phyloP scores from a whole-genome alignment of 2,329 filamentous ascomycete genomes.

The Fusarium napiforme region DNA sequence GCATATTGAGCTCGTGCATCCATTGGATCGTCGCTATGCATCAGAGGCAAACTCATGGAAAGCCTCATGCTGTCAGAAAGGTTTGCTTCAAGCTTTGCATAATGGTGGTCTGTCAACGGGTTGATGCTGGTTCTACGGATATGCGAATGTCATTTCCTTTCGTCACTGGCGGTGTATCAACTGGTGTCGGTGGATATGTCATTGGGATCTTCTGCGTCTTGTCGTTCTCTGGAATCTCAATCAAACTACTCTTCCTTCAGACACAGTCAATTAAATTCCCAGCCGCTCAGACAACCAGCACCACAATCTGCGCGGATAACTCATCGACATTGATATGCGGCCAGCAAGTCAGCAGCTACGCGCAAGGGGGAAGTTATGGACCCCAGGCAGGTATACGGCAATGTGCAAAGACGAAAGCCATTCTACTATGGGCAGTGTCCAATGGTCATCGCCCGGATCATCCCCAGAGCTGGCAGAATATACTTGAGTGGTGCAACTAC shows the following conservation, averaged over 20 bases:
- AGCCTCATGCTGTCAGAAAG: neutral
- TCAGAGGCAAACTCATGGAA: neutral
- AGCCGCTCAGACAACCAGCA: neutral
- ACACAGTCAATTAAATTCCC: fast-evolving
- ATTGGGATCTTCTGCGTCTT: fast-evolving
- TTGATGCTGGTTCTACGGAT: neutral
- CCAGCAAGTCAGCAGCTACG: neutral
- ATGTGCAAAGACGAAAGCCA: neutral
- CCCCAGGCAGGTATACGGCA: neutral
- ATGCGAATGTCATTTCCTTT: neutral
- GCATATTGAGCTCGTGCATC: neutral
- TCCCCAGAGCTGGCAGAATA: neutral
- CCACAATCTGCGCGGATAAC: neutral
- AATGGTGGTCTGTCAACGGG: neutral
- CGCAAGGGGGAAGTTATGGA: neutral
- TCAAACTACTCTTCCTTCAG: neutral
- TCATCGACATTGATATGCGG: neutral
- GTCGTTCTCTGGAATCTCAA: neutral
- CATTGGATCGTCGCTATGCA: neutral
- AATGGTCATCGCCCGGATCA: fast-evolving
- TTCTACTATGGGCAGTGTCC: neutral
- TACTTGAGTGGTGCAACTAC: neutral
- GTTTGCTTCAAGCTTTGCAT: neutral
- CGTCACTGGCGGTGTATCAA: neutral
- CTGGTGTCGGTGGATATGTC: fast-evolving